Conservation (phyloP, 192 early-diverging fungal species). For the Entophlyctis helioformis region DNA sequence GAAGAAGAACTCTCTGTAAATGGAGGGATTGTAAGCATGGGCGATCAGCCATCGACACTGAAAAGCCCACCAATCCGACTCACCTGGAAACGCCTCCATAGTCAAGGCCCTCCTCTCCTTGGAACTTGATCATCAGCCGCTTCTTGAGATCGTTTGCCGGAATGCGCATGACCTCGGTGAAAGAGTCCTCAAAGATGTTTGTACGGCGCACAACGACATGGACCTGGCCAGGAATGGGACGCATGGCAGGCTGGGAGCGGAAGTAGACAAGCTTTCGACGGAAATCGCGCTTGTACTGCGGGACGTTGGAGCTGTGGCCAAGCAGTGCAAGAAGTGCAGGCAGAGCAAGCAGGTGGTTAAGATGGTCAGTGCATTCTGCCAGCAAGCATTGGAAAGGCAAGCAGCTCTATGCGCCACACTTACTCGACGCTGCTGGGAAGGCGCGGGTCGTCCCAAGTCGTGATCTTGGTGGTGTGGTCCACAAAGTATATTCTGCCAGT, state of each 20-base stretch:
- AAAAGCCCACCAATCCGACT: neutral
- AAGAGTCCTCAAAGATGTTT: constrained; percentile 91
- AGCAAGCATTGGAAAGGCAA: too few species aligned
- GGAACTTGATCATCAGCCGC: constrained; percentile 96
- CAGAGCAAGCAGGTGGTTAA: too few species aligned
- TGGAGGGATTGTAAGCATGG: constrained; percentile 1
- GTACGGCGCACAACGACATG: constrained; percentile 85
- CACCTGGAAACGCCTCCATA: constrained; percentile 92
- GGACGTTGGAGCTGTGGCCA: too few species aligned
- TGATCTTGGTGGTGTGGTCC: constrained; percentile 95
- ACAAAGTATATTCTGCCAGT: constrained; percentile 96
- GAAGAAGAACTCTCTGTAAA: constrained; percentile 97
- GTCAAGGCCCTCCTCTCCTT: constrained; percentile 96
- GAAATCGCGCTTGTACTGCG: constrained; percentile 99
- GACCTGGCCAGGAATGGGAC: constrained; percentile 72
- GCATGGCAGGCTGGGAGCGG: constrained; percentile 81
- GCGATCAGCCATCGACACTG: too few species aligned
- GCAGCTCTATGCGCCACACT: too few species aligned
- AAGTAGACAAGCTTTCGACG: constrained; percentile 96
- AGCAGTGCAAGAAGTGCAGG: too few species aligned
- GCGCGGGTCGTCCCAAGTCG: constrained; percentile 88
- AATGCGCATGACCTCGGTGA: constrained; percentile 90
- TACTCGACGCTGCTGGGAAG: constrained; percentile 43
- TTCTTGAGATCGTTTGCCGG: constrained; percentile 85
- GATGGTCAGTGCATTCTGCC: too few species aligned